Evolutionary conservation across 2,329 filamentous ascomycete species (phyloP), one percentile per base, ranked within the genome.

Genomic region (Torrubiella hemipterigena): DNA sequence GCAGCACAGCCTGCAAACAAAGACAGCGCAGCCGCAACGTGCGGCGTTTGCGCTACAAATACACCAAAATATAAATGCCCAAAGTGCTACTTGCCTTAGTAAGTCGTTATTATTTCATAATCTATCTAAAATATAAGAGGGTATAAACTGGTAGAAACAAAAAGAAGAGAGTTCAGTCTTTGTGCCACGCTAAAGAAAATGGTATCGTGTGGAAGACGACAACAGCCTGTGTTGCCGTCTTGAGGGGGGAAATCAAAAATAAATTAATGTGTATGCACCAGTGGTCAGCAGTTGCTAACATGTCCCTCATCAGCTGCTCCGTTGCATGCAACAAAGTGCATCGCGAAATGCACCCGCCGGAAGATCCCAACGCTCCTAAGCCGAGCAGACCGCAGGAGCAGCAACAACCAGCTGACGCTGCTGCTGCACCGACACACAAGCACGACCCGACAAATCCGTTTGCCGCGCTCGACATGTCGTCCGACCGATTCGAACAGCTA

Each of bases 1-100:
- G n/a, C n/a, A n/a, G n/a, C n/a, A n/a, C n/a, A n/a, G n/a, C n/a
- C n/a, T n/a, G n/a, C n/a, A n/a, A n/a, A n/a, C n/a, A n/a, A n/a
- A n/a, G n/a, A n/a, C n/a, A n/a, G 12, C 22, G 12, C 22, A 24
- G 22, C 10, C 12, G 22, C 22, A 11, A 17, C 49, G 3, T 78
- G 74, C 42, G 61, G 63, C 5, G 56, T 75, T 19, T 79, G 74
- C 47, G 48, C 64, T 17, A 45, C 50, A 20, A 59, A 59, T 5
- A 55, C 63, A 14, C 60, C 59, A 18, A 77, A 73, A 48, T 79
- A 79, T 51, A 78, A 75, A 43, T 79, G 74, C 39, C 59, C 69
- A n/a, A 61, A 61, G 17, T 79, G 74, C 47, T 52, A 60, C 29
- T 43, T 69, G 15, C 65, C 66, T 38, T 77, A 74, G 74, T 78